These are phyloP conservation scores for Scutellaria baicalensis DNA, from an alignment of 257 asterid genomes.

Conservation along the genomic window DNA sequence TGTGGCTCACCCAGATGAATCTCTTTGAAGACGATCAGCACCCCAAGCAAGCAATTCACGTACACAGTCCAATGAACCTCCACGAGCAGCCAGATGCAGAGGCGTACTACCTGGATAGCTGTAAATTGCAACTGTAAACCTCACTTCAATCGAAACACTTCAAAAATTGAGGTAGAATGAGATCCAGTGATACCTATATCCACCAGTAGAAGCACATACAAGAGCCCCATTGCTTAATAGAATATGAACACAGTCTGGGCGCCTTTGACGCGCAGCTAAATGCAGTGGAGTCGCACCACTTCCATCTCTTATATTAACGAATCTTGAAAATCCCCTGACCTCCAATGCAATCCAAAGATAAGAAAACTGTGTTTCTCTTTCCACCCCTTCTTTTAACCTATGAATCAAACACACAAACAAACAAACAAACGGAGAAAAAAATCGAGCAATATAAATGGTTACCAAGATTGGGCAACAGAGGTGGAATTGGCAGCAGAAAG, in stretches of 20 bases:
- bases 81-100: constrained; percentile 83
- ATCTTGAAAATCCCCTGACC: constrained; percentile 77
- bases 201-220: constrained; percentile 63
- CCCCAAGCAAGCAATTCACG: constrained; percentile 83
- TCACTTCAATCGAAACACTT: not conserved
- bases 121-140: not conserved
- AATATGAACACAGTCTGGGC: constrained; percentile 53
- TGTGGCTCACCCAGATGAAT: constrained; percentile 58
- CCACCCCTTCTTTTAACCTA: not conserved
- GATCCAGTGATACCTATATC: constrained; percentile 46
- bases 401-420: not conserved
- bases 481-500: constrained; percentile 61
- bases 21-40: constrained; percentile 71
- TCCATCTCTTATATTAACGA: constrained; percentile 68
- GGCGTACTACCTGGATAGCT: constrained; percentile 75
- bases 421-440: not conserved
- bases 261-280: constrained; percentile 74
- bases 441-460: not conserved
- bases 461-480: constrained; percentile 77
- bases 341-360: constrained; percentile 12
- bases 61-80: constrained; percentile 74
- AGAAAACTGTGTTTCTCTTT: not conserved
- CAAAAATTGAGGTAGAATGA: not conserved
- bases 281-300: constrained; percentile 84
- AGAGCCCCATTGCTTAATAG: constrained; percentile 67